These are phyloP conservation scores for Aspergillus spinulosporus DNA, from an alignment of 2,329 filamentous ascomycete species.

Conservation along the genomic window DNA sequence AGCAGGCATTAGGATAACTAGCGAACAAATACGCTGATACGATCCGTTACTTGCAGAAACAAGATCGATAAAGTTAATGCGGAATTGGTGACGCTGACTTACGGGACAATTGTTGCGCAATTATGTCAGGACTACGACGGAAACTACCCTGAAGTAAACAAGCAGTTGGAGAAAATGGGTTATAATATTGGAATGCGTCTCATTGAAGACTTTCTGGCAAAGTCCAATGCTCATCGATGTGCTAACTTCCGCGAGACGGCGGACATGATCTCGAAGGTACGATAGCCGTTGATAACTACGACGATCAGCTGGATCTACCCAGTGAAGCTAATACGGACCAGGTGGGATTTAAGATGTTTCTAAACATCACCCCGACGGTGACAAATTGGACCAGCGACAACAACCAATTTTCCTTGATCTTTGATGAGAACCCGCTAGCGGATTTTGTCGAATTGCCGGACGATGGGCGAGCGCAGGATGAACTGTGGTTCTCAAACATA, in stretches of 20 bases:
- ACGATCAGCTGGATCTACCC: neutral
- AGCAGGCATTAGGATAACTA: neutral
- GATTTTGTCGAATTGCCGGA: conserved; percentile 98
- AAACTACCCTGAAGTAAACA: conserved; percentile 94
- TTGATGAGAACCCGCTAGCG: conserved; percentile 94
- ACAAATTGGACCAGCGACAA: conserved; percentile 96
- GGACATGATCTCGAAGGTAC: conserved; percentile 90
- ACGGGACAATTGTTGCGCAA: conserved; percentile 95
- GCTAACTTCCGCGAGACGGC: conserved; percentile 93
- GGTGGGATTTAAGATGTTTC: conserved; percentile 98
- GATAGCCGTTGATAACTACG: conserved; percentile 7
- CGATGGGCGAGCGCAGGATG: conserved; percentile 91
- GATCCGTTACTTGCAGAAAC: conserved; percentile 59
- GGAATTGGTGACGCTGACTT: conserved; percentile 94
- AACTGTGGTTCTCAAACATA: conserved; percentile 98
- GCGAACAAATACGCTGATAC: conserved; percentile 19
- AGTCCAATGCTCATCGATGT: conserved; percentile 86
- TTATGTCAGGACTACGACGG: conserved; percentile 94
- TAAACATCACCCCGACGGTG: conserved; percentile 91
- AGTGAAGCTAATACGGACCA: conserved; percentile 40
- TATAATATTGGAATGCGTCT: conserved; percentile 96
- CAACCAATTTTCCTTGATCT: conserved; percentile 93
- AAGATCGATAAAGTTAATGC: conserved; percentile 97
- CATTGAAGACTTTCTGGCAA: conserved; percentile 97
- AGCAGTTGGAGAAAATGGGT: conserved; percentile 97